Base-by-base conservation (phyloP, 495 filamentous ascomycete genomes). In the Tuber magnatum region DNA sequence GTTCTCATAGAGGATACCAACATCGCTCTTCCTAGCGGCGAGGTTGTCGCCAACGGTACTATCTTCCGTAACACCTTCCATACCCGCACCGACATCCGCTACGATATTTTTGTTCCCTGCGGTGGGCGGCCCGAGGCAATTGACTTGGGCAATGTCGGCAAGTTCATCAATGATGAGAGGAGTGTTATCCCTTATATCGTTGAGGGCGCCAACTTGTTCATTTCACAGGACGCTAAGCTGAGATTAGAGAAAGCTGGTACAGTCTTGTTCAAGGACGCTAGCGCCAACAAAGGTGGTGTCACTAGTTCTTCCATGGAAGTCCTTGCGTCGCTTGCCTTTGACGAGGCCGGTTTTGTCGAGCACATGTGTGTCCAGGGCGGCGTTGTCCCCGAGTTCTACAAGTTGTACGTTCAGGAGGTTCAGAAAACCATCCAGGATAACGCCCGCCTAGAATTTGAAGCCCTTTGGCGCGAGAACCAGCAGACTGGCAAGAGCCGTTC, bases 221-320 rank as follows among this genome's bases (percentile, higher is more conserved):
- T 99, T 85, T 98, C 95, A 20, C 96, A 99, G 85, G 95, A 99
- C 82, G 94, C 93, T 78, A 99, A 99, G 87, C 87, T 98, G 74
- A 91, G 93, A 35, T 88, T 99, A 8, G 95, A 99, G 85, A 90
- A 92, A 80, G 94, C 95, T 42, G 96, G 96, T 76, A 93, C 92
- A 82, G 91, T 98, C 79, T 84, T 99, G 68, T 98, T 92, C 89
- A 99, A 99, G 86, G 95, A 99, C 84, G 95, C 95, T 20, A 97
- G 93, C 68, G 94, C 96, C 68, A 99, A 99, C 88, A 99, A 99
- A 87, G 95, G 95, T 81, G 95, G 95, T 83, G 95, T 99, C 70
- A 99, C 95, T 9, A 97, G 93, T n/a, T 98, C 95, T 0, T 99
- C 95, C 8, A 89, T 98, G 69, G 95, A 99, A 81, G 95, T 99